A percentile compares a stretch with the other conserved stretches of the same genome.
Evolutionary conservation across 2,329 filamentous ascomycete species (phyloP).

Genomic region (Clarireedia homoeocarpa): DNA sequence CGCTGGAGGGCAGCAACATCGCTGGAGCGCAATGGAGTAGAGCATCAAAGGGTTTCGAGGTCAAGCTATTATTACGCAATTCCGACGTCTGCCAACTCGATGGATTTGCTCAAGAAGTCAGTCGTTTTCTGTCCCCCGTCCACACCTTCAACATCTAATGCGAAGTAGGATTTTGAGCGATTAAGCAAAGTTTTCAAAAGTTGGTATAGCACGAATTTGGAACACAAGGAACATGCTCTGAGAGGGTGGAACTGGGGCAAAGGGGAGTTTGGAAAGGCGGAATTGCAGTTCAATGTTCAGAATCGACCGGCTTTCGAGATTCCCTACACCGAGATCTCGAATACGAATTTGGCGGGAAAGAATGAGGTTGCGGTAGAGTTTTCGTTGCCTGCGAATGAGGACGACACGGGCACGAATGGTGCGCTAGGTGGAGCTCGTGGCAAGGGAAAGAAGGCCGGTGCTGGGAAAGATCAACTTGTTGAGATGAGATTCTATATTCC

Average conservation of each 20-base stretch:
- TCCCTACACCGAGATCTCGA: slow-evolving; percentile 93
- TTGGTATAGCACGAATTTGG: slow-evolving; percentile 91
- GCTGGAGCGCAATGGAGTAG: slow-evolving; percentile 88
- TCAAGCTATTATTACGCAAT: slow-evolving; percentile 81
- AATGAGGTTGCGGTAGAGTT: slow-evolving; percentile 98
- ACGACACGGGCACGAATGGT: slow-evolving; percentile 66
- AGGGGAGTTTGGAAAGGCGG: slow-evolving; percentile 89
- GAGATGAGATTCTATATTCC: slow-evolving; percentile 99
- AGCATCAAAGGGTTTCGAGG: slow-evolving; percentile 83
- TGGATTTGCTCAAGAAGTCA: slow-evolving; percentile 80
- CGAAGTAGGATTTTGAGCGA: slow-evolving; percentile 71
- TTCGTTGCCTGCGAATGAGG: slow-evolving; percentile 62
- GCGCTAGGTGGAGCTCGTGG: slow-evolving; percentile 64
- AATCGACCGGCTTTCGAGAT: slow-evolving; percentile 96
- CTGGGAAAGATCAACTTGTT: slow-evolving; percentile 84
- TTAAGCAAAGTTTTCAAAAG: slow-evolving; percentile 91
- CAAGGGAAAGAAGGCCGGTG: slow-evolving; percentile 82
- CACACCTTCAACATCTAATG: slow-evolving; percentile 9
- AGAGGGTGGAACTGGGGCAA: slow-evolving; percentile 99
- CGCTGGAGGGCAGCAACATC: slow-evolving; percentile 81
- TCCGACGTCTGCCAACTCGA: slow-evolving; percentile 88
- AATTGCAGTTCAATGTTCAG: slow-evolving; percentile 93
- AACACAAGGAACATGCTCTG: slow-evolving; percentile 87
- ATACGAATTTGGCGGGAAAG: slow-evolving; percentile 94
- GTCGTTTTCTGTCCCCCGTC: slow-evolving; percentile 7